phyloP scores from a whole-genome alignment of 257 asterid species.

The Leptodermis oblonga region DNA sequence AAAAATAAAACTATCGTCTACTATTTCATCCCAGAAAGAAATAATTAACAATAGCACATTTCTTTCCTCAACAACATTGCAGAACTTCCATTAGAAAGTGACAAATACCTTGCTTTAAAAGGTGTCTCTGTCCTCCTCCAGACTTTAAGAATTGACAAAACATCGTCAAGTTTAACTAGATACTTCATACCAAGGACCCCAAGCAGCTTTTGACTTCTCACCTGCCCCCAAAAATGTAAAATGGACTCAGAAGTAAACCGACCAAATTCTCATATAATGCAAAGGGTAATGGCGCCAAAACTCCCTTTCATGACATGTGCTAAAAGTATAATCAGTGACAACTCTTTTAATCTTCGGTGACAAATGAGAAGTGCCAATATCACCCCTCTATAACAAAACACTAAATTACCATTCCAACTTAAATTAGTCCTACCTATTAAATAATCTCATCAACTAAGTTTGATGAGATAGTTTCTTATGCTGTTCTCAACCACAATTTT shows the following conservation, averaged over 20 bases:
- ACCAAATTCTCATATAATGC: not conserved
- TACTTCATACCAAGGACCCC: slow-evolving; percentile 58
- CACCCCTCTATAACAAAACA: not conserved
- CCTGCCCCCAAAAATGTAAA: slow-evolving; percentile 32
- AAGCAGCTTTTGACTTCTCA: slow-evolving; percentile 59
- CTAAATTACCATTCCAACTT: not conserved
- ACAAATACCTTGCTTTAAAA: slow-evolving; percentile 59
- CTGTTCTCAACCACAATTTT: not conserved
- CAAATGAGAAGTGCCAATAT: not conserved
- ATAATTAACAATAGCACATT: not conserved
- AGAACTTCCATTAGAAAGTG: not conserved
- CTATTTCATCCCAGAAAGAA: not conserved
- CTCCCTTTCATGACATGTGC: not conserved
- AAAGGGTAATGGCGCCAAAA: not conserved
- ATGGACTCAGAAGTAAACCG: not conserved
- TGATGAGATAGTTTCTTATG: not conserved
- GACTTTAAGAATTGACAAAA: slow-evolving; percentile 45
- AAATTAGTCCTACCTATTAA: no score
- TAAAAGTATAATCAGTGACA: no score
- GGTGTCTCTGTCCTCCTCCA: slow-evolving; percentile 55
- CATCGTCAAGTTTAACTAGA: slow-evolving; percentile 53
- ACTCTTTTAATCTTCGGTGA: not conserved
- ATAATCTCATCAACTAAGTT: no score
- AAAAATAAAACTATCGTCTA: not conserved
- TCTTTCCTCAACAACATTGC: not conserved